Conservation (phyloP, 352 stramenopile genomes). For the Phytopythium litorale region DNA sequence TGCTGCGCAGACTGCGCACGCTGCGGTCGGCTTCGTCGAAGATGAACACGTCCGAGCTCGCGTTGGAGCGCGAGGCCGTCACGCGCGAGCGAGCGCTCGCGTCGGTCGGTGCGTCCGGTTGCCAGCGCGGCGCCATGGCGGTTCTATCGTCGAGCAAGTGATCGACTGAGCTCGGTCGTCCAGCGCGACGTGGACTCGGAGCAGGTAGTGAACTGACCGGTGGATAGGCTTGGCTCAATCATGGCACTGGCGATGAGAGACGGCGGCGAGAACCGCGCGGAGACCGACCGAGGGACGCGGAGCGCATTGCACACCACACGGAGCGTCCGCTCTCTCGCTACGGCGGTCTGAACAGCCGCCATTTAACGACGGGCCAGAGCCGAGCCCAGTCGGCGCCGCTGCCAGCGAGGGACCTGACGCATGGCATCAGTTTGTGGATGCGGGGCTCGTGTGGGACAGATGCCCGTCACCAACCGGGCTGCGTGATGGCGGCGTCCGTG, state of each 20-base stretch:
- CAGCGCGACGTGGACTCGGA: background rate
- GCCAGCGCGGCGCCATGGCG: conserved; percentile 2
- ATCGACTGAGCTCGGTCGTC: background rate
- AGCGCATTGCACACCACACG: background rate
- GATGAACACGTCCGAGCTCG: conserved; percentile 5
- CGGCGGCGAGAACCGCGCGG: no score
- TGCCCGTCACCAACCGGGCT: background rate
- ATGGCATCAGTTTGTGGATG: background rate
- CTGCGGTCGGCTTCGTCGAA: background rate
- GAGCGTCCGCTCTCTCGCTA: background rate
- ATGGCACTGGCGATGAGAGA: background rate
- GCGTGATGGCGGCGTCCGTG: no score
- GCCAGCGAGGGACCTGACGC: background rate
- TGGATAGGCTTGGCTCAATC: no score
- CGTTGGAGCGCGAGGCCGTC: conserved; percentile 1
- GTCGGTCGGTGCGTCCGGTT: background rate
- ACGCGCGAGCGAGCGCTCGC: background rate
- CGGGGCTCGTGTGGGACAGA: background rate
- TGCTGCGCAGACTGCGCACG: background rate
- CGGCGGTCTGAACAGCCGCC: background rate
- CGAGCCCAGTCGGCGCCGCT: background rate
- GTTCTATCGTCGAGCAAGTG: background rate
- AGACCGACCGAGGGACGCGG: no score
- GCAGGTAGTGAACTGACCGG: background rate
- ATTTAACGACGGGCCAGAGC: background rate